Base-by-base conservation (phyloP, 2,329 filamentous ascomycete species). In the Xylariaceae sp. region DNA sequence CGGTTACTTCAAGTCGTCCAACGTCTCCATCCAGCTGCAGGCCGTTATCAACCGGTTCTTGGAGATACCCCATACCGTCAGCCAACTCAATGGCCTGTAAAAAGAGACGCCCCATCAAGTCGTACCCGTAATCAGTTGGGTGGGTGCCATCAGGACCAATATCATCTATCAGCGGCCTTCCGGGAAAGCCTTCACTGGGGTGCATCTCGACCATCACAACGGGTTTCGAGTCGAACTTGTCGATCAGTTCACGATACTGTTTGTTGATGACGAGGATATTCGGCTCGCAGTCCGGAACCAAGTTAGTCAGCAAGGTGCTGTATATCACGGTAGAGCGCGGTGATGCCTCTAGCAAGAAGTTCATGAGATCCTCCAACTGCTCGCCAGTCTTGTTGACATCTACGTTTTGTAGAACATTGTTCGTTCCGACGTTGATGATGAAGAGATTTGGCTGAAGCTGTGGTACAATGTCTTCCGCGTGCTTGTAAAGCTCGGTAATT, bases 371-470 rank as follows among this genome's bases (percentile, higher is more conserved):
- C 41, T 63, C 63, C 62, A 72, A 63, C 19, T 69, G 52, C 20
- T 52, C 40, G 21, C 67, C 65, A 1, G 67, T 62, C 44, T 64
- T 60, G 43, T 66, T 56, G 23, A 66, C 56, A 23, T 70, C 65
- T 18, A 52, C 48, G n/a, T 62, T 41, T 37, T 71, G 70, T 19
- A 70, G 59, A 10, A 67, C 67, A 47, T 73, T 71, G 55, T 73
- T 73, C 12, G 70, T 69, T 18, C 71, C 71, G 23, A 65, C 63
- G 32, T 73, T 67, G 48, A 73, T 68, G 18, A 71, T n/a, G 48
- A 72, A 68, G 2, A 73, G 7, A 50, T 73, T 71, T 2, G 71
- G 71, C 37, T 60, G 57, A 19, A 64, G 48, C 21, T 64, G 44
- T 1, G 66, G 60, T 6, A 69, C 65, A 48, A 68, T 67, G 2